Evolutionary conservation across 768 basidiomycete species (phyloP), one percentile per base, ranked within the genome.

Genomic region (Pseudohyphozyma bogoriensis): DNA sequence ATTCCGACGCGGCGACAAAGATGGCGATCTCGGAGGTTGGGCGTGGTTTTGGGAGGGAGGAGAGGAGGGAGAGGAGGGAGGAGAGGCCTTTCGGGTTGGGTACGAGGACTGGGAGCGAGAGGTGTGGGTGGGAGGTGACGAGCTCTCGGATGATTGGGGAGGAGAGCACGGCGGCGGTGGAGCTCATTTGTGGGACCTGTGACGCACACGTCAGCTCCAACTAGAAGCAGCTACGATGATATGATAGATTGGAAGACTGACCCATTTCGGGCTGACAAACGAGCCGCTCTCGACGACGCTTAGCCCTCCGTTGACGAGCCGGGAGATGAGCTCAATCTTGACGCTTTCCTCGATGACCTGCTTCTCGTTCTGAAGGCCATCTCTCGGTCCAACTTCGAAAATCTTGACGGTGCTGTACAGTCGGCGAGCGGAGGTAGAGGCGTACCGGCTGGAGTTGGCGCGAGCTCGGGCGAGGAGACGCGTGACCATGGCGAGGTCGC

Each of bases 301-400:
- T 32, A 62, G 37, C 0, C 65, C 65, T 1, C 39, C 59, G 9
- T 39, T n/a, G 40, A 63, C 65, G n/a, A 96, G 81, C 18, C 84
- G 77, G 63, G 87, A 80, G 58, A 96, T 82, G 55, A 96, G 80
- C 62, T 86, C 85, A 22, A 84, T 81, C 73, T 92, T 92, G 61
- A 85, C 75, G 32, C 81, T 80, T 2, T 83, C 82, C 31, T 85
- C 79, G 10, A 93, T 82, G 8, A 83, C 76, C 0, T 79, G 78
- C 64, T 84, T 83, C 69, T 95, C 87, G 69, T 93, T 93, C 76
- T 93, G 90, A 15, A 96, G 78, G 1, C 91, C 91, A 73, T 96
- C 91, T 32, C 91, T 78, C 1, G 90, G 87, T 1, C 87, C 87
- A 5, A 93, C 89, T 74, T 93, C 91, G 46, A 96, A 85, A 47